phyloP scores from a whole-genome alignment of 2,329 filamentous ascomycete genomes.

The Colletotrichum kahawae region DNA sequence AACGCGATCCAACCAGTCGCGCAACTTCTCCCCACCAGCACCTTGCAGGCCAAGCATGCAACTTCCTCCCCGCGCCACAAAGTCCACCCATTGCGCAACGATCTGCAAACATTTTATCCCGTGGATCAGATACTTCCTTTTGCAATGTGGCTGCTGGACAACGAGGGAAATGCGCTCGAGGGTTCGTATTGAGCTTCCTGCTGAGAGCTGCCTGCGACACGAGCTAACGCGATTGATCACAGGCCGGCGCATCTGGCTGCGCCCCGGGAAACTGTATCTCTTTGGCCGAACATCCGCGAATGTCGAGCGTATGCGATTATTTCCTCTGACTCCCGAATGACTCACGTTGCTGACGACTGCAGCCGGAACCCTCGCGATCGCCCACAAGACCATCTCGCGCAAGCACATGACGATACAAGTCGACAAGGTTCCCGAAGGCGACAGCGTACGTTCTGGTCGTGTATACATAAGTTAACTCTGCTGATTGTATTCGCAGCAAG shows the following conservation, averaged over 20 bases:
- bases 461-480: background rate
- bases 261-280: conserved; percentile 83
- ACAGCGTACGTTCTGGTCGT: conserved; percentile 59
- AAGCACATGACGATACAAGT: conserved; percentile 85
- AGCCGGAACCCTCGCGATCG: conserved; percentile 73
- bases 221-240: background rate
- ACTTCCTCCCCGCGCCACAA: background rate
- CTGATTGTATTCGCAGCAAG: conserved; percentile 48
- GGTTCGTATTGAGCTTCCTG: conserved; percentile 31
- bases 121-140: background rate
- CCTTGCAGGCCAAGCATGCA: background rate
- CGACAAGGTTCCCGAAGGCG: conserved; percentile 65
- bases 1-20: conserved; percentile 6
- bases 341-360: conserved; percentile 5
- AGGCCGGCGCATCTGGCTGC: conserved; percentile 74
- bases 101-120: background rate
- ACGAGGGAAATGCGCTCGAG: conserved; percentile 57
- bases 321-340: background rate
- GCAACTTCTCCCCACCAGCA: conserved; percentile 5
- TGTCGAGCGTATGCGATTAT: conserved; percentile 53
- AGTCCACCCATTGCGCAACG: background rate
- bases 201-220: background rate
- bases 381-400: conserved; percentile 83
- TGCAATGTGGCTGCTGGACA: conserved; percentile 71
- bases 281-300: conserved; percentile 76